Evolutionary conservation across 2,329 filamentous ascomycete species (phyloP).

Genomic region (Ascochyta clinopodiicola): DNA sequence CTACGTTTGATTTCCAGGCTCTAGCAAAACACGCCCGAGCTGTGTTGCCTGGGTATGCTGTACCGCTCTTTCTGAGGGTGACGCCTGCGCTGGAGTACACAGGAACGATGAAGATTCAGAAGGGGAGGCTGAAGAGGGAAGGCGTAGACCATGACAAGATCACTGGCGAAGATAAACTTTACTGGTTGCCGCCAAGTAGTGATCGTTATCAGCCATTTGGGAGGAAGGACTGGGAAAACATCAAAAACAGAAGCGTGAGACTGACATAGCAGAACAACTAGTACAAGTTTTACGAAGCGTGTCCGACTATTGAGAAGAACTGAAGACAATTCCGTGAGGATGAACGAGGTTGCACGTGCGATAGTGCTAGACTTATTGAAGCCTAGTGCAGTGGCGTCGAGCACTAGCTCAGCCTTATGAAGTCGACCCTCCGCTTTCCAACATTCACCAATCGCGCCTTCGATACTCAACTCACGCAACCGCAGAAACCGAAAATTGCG

Average conservation of each 20-base stretch:
- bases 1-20: constrained; percentile 42
- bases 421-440: neutral
- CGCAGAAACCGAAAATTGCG: neutral
- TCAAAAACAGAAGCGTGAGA: constrained; percentile 39
- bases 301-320: neutral
- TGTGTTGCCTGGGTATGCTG: constrained; percentile 54
- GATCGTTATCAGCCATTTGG: constrained; percentile 50
- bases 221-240: constrained; percentile 45
- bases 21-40: constrained; percentile 49
- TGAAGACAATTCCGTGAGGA: neutral
- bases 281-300: neutral
- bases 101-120: constrained; percentile 56
- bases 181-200: constrained; percentile 49
- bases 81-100: constrained; percentile 53
- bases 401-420: constrained; percentile 13
- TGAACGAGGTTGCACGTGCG: neutral
- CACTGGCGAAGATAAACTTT: constrained; percentile 47
- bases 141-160: constrained; percentile 53
- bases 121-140: constrained; percentile 51
- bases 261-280: constrained; percentile 19
- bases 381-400: constrained; percentile 12
- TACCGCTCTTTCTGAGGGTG: constrained; percentile 54
- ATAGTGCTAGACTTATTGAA: neutral
- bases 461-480: neutral
- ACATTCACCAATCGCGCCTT: neutral